A percentile compares a stretch with the other conserved stretches of the same genome.
Evolutionary conservation across 768 basidiomycete genomes (phyloP).

Genomic region (Leccinum disarticulatum): DNA sequence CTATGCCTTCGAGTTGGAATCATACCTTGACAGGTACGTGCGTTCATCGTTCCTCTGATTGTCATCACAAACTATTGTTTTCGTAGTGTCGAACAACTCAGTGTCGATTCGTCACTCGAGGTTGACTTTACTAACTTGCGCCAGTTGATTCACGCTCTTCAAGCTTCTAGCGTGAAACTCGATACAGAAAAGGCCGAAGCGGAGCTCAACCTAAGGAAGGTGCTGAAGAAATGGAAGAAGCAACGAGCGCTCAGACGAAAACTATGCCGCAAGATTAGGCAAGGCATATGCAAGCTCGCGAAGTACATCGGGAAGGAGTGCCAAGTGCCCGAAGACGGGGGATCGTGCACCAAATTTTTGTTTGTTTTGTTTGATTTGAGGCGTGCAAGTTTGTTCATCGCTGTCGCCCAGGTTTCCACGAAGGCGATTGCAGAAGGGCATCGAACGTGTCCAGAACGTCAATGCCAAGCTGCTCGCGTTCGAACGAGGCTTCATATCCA

Average conservation of each 20-base stretch:
- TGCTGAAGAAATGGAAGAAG: conserved; percentile 27
- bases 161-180: conserved; percentile 50
- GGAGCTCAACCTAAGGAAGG: conserved; percentile 26
- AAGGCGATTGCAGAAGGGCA: neutral
- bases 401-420: neutral
- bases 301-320: neutral
- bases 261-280: conserved; percentile 3
- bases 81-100: conserved; percentile 32
- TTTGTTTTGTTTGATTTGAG: neutral
- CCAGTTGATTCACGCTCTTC: conserved; percentile 47
- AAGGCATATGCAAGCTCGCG: conserved; percentile 34
- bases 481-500: conserved; percentile 39
- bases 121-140: conserved; percentile 45
- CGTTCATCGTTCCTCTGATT: neutral
- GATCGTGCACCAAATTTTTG: neutral
- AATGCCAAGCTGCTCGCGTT: conserved; percentile 71
- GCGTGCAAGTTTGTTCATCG: neutral
- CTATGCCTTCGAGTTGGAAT: conserved; percentile 63
- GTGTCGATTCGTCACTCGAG: conserved; percentile 27
- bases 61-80: neutral
- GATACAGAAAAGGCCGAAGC: conserved; percentile 60
- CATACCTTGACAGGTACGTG: conserved; percentile 59
- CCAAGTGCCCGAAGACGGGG: neutral
- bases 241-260: conserved; percentile 22
- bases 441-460: conserved; percentile 19